These are phyloP conservation scores for Rubroboletus pulcherrimus DNA, from an alignment of 768 basidiomycete species.

Conservation along the genomic window DNA sequence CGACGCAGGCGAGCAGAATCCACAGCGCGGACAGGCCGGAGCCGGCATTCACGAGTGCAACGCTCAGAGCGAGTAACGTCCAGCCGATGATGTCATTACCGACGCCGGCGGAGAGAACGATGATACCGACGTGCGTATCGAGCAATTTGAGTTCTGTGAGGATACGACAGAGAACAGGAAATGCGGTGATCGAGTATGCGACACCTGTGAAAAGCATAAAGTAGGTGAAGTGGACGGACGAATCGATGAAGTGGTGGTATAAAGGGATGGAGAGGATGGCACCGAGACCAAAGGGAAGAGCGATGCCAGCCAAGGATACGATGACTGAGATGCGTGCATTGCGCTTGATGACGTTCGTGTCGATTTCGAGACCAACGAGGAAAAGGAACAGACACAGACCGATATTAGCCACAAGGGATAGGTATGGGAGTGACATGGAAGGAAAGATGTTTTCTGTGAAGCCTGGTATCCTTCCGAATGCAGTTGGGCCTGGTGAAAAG, in stretches of 20 bases:
- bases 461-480: slow-evolving; percentile 78
- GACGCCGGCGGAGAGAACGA: slow-evolving; percentile 90
- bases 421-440: slow-evolving; percentile 59
- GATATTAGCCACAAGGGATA: slow-evolving; percentile 85
- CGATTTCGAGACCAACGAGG: slow-evolving; percentile 91
- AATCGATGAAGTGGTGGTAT: slow-evolving; percentile 50
- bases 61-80: slow-evolving; percentile 83
- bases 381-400: slow-evolving; percentile 88
- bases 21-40: slow-evolving; percentile 81
- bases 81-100: slow-evolving; percentile 87
- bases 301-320: slow-evolving; percentile 80
- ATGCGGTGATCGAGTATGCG: slow-evolving; percentile 85
- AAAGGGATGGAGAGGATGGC: slow-evolving; percentile 62
- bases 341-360: slow-evolving; percentile 69
- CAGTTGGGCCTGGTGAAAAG: slow-evolving; percentile 39
- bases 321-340: slow-evolving; percentile 64
- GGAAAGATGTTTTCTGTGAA: slow-evolving; percentile 90
- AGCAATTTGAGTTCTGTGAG: slow-evolving; percentile 88
- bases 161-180: slow-evolving; percentile 83
- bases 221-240: slow-evolving; percentile 68
- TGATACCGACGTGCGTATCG: slow-evolving; percentile 87
- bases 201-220: slow-evolving; percentile 96
- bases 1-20: slow-evolving; percentile 76
- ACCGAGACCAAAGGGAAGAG: slow-evolving; percentile 85
- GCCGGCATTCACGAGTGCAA: slow-evolving; percentile 88